phyloP scores from a whole-genome alignment of 1,139 yeast species.

The Scheffersomyces parashehatae region DNA sequence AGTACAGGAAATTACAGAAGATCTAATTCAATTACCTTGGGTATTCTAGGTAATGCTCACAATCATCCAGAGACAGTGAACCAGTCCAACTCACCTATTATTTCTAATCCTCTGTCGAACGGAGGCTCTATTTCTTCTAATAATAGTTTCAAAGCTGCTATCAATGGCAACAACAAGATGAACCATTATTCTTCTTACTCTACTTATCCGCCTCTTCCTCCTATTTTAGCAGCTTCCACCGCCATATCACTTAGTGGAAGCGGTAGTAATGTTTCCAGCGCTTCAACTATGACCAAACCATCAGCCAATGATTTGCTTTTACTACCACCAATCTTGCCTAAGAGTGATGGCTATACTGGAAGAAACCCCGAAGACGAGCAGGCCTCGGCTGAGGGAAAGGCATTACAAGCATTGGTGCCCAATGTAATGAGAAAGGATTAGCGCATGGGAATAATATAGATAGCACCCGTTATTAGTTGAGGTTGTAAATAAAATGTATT shows the following conservation, averaged over 20 bases:
- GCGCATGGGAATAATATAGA: neutral
- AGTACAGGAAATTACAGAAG: constrained; percentile 7
- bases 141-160: neutral
- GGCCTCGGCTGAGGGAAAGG: neutral
- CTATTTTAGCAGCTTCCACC: constrained; percentile 1
- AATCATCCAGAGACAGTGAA: neutral
- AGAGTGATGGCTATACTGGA: neutral
- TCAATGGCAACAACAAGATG: constrained; percentile 1
- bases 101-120: neutral
- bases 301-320: neutral
- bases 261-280: neutral
- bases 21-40: constrained; percentile 13
- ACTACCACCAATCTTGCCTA: neutral
- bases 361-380: neutral
- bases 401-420: neutral
- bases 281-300: neutral
- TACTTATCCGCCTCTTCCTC: constrained; percentile 1
- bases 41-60: constrained; percentile 8
- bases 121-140: neutral
- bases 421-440: neutral
- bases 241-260: neutral
- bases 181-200: constrained; percentile 1
- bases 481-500: too few species aligned
- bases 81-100: neutral
- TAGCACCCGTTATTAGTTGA: neutral